These are phyloP conservation scores for Lachancea meyersii DNA, from an alignment of 805 yeast genomes.

Conservation along the genomic window DNA sequence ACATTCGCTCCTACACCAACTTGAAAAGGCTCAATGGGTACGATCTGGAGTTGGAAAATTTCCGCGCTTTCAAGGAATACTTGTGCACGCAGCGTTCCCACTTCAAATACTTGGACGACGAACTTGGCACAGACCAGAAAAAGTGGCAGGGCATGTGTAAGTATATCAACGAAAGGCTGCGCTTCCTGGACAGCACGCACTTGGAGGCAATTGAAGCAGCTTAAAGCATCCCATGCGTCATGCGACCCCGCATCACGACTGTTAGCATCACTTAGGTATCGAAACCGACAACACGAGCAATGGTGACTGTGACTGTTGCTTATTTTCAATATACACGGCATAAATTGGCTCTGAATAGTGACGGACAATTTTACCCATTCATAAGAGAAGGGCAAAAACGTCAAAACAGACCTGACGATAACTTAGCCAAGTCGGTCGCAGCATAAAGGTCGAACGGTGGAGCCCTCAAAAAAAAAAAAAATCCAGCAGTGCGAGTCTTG, in stretches of 20 bases:
- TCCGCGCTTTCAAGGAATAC: constrained; percentile 16
- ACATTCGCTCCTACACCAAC: constrained; percentile 22
- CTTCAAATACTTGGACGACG: constrained; percentile 17
- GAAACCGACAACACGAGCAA: too few relatives aligned
- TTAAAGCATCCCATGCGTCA: background rate
- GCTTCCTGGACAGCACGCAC: constrained; percentile 20
- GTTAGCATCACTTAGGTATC: too few relatives aligned
- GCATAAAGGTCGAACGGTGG: too few relatives aligned
- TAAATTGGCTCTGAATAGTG: too few relatives aligned
- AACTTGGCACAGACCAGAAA: constrained; percentile 6
- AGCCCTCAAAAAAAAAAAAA: too few relatives aligned
- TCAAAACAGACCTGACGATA: too few relatives aligned
- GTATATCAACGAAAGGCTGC: constrained; percentile 16
- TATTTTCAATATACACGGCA: too few relatives aligned
- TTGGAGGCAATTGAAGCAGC: constrained; percentile 12
- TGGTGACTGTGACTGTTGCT: too few relatives aligned
- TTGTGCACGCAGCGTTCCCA: constrained; percentile 18
- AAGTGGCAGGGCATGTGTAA: constrained; percentile 23
- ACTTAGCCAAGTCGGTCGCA: too few relatives aligned
- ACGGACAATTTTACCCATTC: too few relatives aligned
- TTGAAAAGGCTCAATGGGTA: constrained; percentile 15
- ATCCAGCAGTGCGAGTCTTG: too few relatives aligned
- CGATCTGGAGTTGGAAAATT: constrained; percentile 28
- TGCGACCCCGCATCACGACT: background rate
- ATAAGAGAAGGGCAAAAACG: too few relatives aligned